phyloP scores from a whole-genome alignment of 148 eudicot species.

The Fagopyrum homotropicum region DNA sequence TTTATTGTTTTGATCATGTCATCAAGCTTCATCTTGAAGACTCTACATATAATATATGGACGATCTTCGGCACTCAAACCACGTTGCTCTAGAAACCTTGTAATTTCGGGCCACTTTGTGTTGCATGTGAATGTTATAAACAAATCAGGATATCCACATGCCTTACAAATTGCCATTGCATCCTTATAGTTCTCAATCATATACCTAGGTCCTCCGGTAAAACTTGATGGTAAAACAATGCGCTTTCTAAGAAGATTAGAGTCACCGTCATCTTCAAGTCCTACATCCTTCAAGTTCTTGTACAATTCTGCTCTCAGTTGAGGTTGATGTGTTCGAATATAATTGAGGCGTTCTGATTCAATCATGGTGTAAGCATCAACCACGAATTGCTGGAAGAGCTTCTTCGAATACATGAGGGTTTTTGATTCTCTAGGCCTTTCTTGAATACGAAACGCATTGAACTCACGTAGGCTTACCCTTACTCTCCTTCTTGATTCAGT shows the following conservation, averaged over 20 bases:
- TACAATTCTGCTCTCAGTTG: neutral
- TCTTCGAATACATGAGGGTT: no score
- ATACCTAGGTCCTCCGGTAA: conserved; percentile 4
- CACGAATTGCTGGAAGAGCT: conserved; percentile 3
- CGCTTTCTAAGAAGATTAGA: neutral
- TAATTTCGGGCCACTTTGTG: neutral
- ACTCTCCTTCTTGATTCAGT: neutral
- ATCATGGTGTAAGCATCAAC: conserved; percentile 20
- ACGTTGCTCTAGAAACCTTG: neutral
- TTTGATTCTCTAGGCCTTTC: neutral
- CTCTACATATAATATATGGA: no score
- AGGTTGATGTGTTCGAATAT: neutral
- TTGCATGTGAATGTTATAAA: neutral
- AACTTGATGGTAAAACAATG: conserved; percentile 3
- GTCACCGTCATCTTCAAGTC: neutral
- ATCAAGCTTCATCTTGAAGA: neutral
- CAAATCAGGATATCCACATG: neutral
- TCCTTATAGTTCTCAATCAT: conserved; percentile 14
- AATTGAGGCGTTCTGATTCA: conserved; percentile 12
- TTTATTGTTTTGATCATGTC: neutral
- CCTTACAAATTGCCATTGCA: conserved; percentile 11
- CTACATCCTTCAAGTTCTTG: neutral
- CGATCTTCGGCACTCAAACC: neutral
- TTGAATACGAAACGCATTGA: neutral
- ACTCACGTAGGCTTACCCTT: neutral